Conservation (phyloP, 805 yeast genomes). For the Zygosaccharomyces gambellarensis region DNA sequence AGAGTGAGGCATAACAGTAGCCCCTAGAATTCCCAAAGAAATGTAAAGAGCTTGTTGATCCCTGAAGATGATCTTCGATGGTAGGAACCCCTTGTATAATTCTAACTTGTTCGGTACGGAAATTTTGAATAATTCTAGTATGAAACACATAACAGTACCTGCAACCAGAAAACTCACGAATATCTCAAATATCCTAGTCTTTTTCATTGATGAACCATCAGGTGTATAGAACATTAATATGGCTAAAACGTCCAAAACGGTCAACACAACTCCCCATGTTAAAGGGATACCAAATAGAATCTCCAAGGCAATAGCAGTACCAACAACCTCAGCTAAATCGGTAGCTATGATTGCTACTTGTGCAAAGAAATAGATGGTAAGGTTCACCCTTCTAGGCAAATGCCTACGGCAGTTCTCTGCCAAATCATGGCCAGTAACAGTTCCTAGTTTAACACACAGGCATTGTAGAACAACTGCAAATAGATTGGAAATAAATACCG, state of each 20-base stretch:
- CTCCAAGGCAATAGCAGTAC: constrained; percentile 81
- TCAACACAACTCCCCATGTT: constrained; percentile 66
- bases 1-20: constrained; percentile 94
- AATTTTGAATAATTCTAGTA: constrained; percentile 59
- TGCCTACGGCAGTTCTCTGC: constrained; percentile 83
- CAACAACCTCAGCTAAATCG: constrained; percentile 90
- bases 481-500: constrained; percentile 75
- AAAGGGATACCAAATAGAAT: constrained; percentile 73
- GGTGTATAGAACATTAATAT: constrained; percentile 75
- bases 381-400: constrained; percentile 56
- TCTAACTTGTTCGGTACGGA: constrained; percentile 48
- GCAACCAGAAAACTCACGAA: constrained; percentile 68
- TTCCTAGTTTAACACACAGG: constrained; percentile 83
- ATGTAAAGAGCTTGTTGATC: constrained; percentile 68
- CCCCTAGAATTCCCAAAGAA: constrained; percentile 82
- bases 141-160: constrained; percentile 72
- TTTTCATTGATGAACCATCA: constrained; percentile 66
- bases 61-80: constrained; percentile 53
- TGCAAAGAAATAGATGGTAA: constrained; percentile 60
- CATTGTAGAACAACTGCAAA: constrained; percentile 84
- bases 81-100: constrained; percentile 65
- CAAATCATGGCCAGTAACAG: constrained; percentile 87
- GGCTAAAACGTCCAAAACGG: constrained; percentile 75
- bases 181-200: constrained; percentile 71
- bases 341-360: constrained; percentile 89